These are phyloP conservation scores for Phaseolus lunatus DNA, from an alignment of 306 rosid species.

Conservation along the genomic window DNA sequence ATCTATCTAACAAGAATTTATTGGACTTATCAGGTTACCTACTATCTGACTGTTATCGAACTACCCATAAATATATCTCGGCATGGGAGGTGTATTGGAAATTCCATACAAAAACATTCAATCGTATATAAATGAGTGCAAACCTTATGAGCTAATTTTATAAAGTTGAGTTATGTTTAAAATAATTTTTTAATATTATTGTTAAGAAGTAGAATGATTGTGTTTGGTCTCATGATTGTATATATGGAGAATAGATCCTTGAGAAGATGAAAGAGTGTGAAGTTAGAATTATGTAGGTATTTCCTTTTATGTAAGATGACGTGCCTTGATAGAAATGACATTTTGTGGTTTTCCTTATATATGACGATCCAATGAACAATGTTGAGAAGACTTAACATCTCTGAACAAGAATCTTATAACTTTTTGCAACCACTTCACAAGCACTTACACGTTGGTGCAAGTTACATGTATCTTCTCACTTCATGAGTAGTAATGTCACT, in stretches of 20 bases:
- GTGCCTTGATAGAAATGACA: constrained; percentile 46
- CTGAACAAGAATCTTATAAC: constrained; percentile 26
- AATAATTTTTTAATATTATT: no score
- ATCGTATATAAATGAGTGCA: no score
- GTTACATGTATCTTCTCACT: constrained; percentile 36
- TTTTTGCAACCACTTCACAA: constrained; percentile 31
- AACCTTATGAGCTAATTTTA: no score
- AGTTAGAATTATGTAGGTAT: not conserved
- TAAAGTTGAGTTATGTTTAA: no score
- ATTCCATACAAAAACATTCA: no score
- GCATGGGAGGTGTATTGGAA: no score
- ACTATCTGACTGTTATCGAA: no score
- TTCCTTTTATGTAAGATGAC: not conserved
- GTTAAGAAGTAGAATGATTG: not conserved
- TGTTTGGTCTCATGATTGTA: not conserved
- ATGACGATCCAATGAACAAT: not conserved
- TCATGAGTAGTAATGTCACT: constrained; percentile 41
- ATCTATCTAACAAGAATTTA: no score
- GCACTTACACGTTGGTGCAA: constrained; percentile 34
- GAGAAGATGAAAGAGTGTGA: not conserved
- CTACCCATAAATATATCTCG: no score
- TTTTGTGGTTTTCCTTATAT: constrained; percentile 2
- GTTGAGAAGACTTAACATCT: constrained; percentile 1
- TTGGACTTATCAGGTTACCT: no score
- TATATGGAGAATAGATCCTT: not conserved